Conservation (phyloP, 805 yeast species). For the Zygotorulaspora sp. region DNA sequence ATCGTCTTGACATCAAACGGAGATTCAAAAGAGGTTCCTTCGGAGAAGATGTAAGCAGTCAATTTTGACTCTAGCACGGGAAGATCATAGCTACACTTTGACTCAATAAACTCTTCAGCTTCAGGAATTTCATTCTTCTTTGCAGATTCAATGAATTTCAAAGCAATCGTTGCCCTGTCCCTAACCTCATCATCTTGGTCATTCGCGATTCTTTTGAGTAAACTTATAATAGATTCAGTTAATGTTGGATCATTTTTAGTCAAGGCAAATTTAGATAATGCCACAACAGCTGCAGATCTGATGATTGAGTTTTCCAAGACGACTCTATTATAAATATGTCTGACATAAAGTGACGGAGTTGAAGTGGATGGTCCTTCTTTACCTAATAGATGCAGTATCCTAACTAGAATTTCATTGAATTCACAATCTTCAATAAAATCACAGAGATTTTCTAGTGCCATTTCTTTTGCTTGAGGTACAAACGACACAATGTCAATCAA, state of each 20-base stretch:
- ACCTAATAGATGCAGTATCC: conserved; percentile 87
- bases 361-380: conserved; percentile 87
- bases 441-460: conserved; percentile 82
- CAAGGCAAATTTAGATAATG: conserved; percentile 85
- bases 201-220: conserved; percentile 75
- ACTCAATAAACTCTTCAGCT: conserved; percentile 51
- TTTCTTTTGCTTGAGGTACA: conserved; percentile 76
- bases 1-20: conserved; percentile 71
- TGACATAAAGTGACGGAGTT: conserved; percentile 83
- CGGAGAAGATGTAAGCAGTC: conserved; percentile 53
- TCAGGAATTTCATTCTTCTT: conserved; percentile 35
- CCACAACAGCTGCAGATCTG: conserved; percentile 91
- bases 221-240: conserved; percentile 62
- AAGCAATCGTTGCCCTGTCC: conserved; percentile 88
- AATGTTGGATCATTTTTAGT: conserved; percentile 63
- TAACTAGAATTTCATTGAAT: conserved; percentile 87
- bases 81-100: conserved; percentile 66
- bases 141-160: conserved; percentile 54
- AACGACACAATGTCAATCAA: conserved; percentile 85
- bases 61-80: conserved; percentile 74
- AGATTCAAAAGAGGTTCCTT: conserved; percentile 38
- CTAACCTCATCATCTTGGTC: conserved; percentile 96
- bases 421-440: conserved; percentile 99
- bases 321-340: conserved; percentile 95
- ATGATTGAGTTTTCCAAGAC: conserved; percentile 93